Conservation (phyloP, 129 eudicot genomes). For the Sambucus nigra region DNA sequence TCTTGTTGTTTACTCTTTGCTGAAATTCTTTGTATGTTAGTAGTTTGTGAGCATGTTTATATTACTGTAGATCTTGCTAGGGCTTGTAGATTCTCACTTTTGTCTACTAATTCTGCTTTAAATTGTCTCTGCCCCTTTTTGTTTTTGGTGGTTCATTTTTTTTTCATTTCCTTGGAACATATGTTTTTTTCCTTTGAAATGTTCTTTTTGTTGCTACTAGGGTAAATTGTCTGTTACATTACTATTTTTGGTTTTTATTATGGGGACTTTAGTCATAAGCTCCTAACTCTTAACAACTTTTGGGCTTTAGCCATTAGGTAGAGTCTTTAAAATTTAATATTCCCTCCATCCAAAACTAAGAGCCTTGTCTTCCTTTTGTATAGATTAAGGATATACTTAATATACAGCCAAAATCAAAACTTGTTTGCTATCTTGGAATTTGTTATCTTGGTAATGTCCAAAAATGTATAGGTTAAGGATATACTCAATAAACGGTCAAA, state of each 20-base stretch:
- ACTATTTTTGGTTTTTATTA: neutral
- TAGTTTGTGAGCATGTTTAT: neutral
- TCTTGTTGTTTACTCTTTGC: neutral
- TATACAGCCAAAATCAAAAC: too few species aligned
- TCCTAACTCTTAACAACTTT: too few species aligned
- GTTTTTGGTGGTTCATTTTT: neutral
- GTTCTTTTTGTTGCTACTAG: neutral
- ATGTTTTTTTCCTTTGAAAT: neutral
- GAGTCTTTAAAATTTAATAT: too few species aligned
- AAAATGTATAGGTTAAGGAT: too few species aligned
- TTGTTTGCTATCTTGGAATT: too few species aligned
- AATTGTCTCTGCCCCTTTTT: neutral
- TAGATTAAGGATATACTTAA: too few species aligned
- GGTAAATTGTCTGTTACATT: neutral
- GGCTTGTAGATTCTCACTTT: neutral
- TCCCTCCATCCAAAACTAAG: too few species aligned
- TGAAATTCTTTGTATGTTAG: neutral
- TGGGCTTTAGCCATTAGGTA: too few species aligned
- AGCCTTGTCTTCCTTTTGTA: too few species aligned
- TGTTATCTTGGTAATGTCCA: too few species aligned
- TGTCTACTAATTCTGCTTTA: neutral
- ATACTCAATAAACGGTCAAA: too few species aligned
- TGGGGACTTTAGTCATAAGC: too few species aligned
- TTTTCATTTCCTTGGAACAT: neutral
- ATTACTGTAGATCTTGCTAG: constrained; percentile 2